Base-by-base conservation (phyloP, 306 rosid species). In the Elaeagnus macrophylla region DNA sequence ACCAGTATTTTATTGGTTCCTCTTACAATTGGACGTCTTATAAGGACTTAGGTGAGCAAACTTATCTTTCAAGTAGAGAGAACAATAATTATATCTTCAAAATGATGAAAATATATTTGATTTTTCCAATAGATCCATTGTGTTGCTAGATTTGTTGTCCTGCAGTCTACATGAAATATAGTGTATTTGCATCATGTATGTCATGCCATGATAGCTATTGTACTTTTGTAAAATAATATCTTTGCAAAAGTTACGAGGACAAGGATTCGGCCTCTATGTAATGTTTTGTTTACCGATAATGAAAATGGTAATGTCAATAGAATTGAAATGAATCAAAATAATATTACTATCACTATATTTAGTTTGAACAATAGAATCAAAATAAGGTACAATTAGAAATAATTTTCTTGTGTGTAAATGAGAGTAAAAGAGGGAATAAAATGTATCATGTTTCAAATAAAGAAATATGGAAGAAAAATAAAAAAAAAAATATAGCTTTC, bases 1-100 rank as follows among this genome's bases (percentile, higher is more conserved):
- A 87, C 67, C 99, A 87, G 62, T 91, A 91, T 71, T 91, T 91
- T 74, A 82, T 91, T 40, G 99, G 99, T 14, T 91, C 99, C 17
- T 87, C 99, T 12, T 87, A 56, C 84, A 78, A 78, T 77, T 91
- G 99, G 99, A 75, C 53, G 64, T 70, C 81, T 1, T n/a, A 80
- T 64, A 91, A 65, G 60, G 96, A 82, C 66, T 44, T 86, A 39
- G 99, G 99, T 91, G 67, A 69, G 78, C n/a, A 39, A 51, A 56
- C 17, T 51, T 43, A 42, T 59, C 64, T 60, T n/a, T n/a, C 32
- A 44, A 50, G 32, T 48, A 37, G 46, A 38, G 16, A 56, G 12
- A 6, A 39, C 61, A 66, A 17, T 65, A 54, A 68, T 71, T 14
- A 62, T 66, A n/a, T 7, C 13, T 15, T 14, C n/a, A 8, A 44